Conservation (phyloP, 2,329 filamentous ascomycete genomes). For the Aureobasidium melanogenum region DNA sequence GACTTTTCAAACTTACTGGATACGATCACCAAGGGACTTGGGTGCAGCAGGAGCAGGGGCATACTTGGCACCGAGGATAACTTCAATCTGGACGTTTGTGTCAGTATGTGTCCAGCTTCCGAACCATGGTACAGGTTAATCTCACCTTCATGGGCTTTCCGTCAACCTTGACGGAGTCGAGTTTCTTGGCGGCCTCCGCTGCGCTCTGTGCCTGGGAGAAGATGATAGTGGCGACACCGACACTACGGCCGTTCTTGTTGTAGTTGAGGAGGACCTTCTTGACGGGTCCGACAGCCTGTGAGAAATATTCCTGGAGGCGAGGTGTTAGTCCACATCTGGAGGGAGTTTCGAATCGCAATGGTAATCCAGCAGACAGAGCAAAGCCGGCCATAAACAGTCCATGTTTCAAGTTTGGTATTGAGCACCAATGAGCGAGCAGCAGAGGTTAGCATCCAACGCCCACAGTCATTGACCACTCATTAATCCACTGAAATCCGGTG, state of each 20-base stretch:
- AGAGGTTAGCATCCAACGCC: conserved; percentile 36
- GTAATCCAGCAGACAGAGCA: conserved; percentile 19
- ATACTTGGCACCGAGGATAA: conserved; percentile 71
- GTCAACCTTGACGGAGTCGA: conserved; percentile 88
- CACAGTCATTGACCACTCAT: background rate
- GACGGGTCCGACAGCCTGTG: conserved; percentile 76
- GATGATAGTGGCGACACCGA: conserved; percentile 82
- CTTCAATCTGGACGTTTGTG: conserved; percentile 62
- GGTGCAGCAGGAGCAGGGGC: conserved; percentile 59
- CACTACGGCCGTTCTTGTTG: conserved; percentile 83
- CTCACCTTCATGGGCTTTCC: conserved; percentile 81
- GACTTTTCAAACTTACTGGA: conserved; percentile 50
- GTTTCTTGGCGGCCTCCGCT: conserved; percentile 68
- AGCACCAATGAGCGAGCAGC: conserved; percentile 55
- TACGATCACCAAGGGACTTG: conserved; percentile 75
- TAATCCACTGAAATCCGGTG: background rate
- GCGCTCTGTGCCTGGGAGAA: conserved; percentile 77
- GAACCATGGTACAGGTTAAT: conserved; percentile 17
- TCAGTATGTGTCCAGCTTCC: conserved; percentile 10
- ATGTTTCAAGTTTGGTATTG: background rate
- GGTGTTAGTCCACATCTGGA: conserved; percentile 52
- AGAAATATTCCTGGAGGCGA: conserved; percentile 82
- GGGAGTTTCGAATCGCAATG: conserved; percentile 12
- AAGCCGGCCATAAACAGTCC: conserved; percentile 14
- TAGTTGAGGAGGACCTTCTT: conserved; percentile 89